Conservation (phyloP, 2,329 filamentous ascomycete species). For the Pleomassaria siparia region DNA sequence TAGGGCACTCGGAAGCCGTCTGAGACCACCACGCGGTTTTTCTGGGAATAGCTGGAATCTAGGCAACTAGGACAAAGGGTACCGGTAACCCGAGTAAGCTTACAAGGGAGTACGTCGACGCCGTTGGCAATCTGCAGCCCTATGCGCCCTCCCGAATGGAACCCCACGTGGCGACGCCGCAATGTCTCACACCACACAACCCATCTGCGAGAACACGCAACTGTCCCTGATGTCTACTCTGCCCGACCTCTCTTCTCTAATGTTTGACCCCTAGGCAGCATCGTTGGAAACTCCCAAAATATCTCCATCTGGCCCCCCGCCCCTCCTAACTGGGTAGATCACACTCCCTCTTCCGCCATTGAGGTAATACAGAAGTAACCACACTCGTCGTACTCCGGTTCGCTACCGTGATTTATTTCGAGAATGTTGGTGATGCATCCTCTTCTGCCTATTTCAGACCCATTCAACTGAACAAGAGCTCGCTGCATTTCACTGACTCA, state of each 20-base stretch:
- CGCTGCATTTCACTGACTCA: constrained; percentile 5
- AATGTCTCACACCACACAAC: constrained; percentile 29
- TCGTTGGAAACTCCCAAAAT: too few relatives aligned
- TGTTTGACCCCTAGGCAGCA: constrained; percentile 17
- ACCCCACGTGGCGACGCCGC: constrained; percentile 28
- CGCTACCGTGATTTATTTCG: constrained; percentile 6
- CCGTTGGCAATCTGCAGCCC: constrained; percentile 35
- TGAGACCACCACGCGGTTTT: constrained; percentile 9
- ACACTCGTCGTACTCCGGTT: constrained; percentile 3
- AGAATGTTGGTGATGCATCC: constrained; percentile 5
- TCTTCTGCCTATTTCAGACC: neutral
- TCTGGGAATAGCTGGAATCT: constrained; percentile 14
- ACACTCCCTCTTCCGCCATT: constrained; percentile 4
- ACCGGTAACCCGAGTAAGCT: constrained; percentile 22
- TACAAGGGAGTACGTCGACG: too few relatives aligned
- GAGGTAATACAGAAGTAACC: constrained; percentile 4
- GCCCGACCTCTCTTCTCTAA: neutral
- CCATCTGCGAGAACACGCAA: neutral
- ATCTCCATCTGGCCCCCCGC: too few relatives aligned
- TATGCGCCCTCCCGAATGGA: constrained; percentile 34
- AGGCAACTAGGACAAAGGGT: too few relatives aligned
- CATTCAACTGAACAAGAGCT: neutral
- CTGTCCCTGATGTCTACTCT: neutral
- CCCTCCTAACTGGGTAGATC: too few relatives aligned
- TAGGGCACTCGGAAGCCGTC: constrained; percentile 8